These are phyloP conservation scores for Sporothrix humicola DNA, from an alignment of 2,329 filamentous ascomycete species.

Conservation along the genomic window DNA sequence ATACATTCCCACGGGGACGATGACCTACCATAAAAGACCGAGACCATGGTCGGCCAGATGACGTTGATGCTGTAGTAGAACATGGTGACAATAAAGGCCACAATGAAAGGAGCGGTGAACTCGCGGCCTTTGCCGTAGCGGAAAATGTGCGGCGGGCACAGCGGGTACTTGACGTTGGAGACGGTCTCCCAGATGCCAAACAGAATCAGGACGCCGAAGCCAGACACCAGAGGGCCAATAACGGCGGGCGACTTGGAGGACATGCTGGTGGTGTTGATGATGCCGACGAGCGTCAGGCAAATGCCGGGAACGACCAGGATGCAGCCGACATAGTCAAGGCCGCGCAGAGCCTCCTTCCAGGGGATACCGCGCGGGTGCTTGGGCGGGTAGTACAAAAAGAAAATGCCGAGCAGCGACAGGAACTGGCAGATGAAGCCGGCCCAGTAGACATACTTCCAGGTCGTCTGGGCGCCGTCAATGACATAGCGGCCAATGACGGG, in stretches of 20 bases:
- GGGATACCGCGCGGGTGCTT: conserved; percentile 34
- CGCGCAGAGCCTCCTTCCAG: conserved; percentile 33
- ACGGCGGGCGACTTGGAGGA: conserved; percentile 7
- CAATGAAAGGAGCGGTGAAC: conserved; percentile 33
- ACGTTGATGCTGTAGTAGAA: conserved; percentile 50
- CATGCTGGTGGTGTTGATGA: conserved; percentile 22
- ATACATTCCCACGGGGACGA: no score
- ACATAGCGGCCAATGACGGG: conserved; percentile 30
- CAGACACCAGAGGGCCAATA: neutral
- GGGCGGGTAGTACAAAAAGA: conserved; percentile 27
- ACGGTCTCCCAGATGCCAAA: conserved; percentile 30
- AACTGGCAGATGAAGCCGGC: conserved; percentile 32
- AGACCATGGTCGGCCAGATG: conserved; percentile 54
- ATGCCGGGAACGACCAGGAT: conserved; percentile 31
- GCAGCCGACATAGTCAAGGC: conserved; percentile 33
- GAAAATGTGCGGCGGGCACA: conserved; percentile 54
- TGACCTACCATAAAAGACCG: conserved; percentile 30
- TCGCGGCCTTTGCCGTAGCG: conserved; percentile 49
- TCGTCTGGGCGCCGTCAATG: conserved; percentile 9
- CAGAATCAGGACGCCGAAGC: conserved; percentile 23
- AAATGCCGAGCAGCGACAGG: conserved; percentile 25
- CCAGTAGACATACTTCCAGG: conserved; percentile 36
- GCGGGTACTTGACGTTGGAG: conserved; percentile 44
- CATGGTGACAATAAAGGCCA: conserved; percentile 32
- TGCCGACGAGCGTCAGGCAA: conserved; percentile 33